Conservation (phyloP, 2,329 filamentous ascomycete genomes). For the Talaromyces sp. region DNA sequence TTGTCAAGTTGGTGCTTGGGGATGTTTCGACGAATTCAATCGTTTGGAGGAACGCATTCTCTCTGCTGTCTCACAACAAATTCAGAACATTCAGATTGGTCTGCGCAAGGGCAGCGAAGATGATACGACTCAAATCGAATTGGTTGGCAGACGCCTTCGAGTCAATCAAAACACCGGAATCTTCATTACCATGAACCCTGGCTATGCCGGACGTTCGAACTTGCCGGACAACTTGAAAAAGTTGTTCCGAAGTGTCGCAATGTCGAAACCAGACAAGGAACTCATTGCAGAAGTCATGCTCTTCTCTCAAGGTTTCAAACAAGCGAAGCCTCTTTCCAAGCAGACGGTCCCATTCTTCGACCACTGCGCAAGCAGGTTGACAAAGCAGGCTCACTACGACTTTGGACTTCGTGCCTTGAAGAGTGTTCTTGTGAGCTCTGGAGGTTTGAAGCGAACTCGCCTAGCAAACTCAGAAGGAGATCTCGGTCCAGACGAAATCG, state of each 20-base stretch:
- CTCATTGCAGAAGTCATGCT: conserved; percentile 99
- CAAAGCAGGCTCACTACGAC: conserved; percentile 98
- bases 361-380: conserved; percentile 70
- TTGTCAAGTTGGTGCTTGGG: conserved; percentile 98
- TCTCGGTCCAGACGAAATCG: conserved; percentile 61
- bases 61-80: conserved; percentile 96
- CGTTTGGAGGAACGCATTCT: conserved; percentile 95
- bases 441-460: conserved; percentile 83
- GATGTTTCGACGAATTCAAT: conserved; percentile 99
- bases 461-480: conserved; percentile 54
- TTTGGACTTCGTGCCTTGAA: conserved; percentile 97
- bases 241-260: conserved; percentile 96
- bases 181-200: conserved; percentile 99
- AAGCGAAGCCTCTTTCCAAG: conserved; percentile 87
- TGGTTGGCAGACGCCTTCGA: conserved; percentile 81
- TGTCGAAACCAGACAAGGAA: conserved; percentile 99
- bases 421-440: conserved; percentile 96
- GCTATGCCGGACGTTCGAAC: conserved; percentile 96
- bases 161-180: conserved; percentile 94
- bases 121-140: conserved; percentile 81
- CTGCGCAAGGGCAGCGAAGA: conserved; percentile 79
- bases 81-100: conserved; percentile 97
- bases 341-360: conserved; percentile 99
- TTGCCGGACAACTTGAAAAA: conserved; percentile 99
- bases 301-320: conserved; percentile 97